Evolutionary conservation across 176 grass and related monocot genomes (phyloP).

Genomic region (Areca catechu): DNA sequence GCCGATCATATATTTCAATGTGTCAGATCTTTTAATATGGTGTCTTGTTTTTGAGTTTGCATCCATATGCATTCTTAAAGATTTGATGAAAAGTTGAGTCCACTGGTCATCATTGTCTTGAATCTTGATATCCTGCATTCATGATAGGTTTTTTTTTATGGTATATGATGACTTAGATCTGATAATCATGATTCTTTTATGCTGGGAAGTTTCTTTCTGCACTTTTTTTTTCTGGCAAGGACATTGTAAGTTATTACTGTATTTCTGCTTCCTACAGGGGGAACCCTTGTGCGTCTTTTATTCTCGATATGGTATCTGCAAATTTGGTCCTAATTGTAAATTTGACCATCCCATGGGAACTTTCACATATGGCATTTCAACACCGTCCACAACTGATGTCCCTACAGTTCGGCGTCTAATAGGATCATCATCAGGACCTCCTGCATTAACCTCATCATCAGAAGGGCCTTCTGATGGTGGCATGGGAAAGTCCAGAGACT

Average conservation of each 20-base stretch:
- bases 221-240: neutral
- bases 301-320: constrained; percentile 80
- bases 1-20: too few relatives aligned
- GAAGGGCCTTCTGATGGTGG: constrained; percentile 25
- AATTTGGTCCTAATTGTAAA: constrained; percentile 88
- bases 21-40: too few relatives aligned
- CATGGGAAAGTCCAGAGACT: constrained; percentile 25
- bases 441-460: constrained; percentile 12
- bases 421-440: constrained; percentile 30
- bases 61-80: too few relatives aligned
- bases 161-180: too few relatives aligned
- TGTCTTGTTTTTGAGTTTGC: too few relatives aligned
- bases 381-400: constrained; percentile 38
- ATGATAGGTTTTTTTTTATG: too few relatives aligned
- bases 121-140: too few relatives aligned
- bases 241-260: neutral
- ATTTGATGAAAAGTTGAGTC: too few relatives aligned
- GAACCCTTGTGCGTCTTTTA: constrained; percentile 66
- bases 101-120: too few relatives aligned
- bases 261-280: constrained; percentile 38
- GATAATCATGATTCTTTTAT: too few relatives aligned
- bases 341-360: constrained; percentile 77
- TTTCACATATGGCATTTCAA: constrained; percentile 36
- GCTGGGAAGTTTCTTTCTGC: neutral
- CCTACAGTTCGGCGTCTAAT: constrained; percentile 28